phyloP scores from a whole-genome alignment of 352 stramenopile genomes.

The Plasmopara halstedii region DNA sequence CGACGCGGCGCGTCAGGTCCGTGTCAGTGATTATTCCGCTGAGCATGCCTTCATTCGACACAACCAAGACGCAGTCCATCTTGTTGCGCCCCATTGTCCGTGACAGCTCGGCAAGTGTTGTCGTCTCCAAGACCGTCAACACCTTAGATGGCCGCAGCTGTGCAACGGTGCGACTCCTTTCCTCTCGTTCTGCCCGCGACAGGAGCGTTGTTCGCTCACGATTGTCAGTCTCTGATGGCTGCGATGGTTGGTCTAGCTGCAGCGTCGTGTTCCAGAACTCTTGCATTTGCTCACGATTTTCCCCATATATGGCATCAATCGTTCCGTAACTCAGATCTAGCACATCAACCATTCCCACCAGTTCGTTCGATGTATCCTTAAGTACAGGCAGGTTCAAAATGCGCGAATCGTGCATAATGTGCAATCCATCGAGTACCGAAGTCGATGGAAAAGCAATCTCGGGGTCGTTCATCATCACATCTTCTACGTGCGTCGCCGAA shows the following conservation, averaged over 20 bases:
- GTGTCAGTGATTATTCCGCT: conserved; percentile 95
- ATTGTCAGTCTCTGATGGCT: conserved; percentile 24
- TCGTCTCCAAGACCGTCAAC: conserved; percentile 75
- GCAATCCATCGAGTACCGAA: conserved; percentile 75
- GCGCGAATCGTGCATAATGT: conserved; percentile 86
- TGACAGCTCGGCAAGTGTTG: conserved; percentile 81
- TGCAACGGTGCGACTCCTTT: conserved; percentile 70
- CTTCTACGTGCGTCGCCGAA: conserved; percentile 81
- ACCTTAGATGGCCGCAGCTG: conserved; percentile 83
- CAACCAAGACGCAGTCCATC: conserved; percentile 90
- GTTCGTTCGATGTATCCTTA: conserved; percentile 48
- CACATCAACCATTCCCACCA: conserved; percentile 80
- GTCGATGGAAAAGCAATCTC: conserved; percentile 63
- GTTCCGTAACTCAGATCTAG: conserved; percentile 81
- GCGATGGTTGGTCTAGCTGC: conserved; percentile 60
- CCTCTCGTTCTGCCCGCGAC: conserved; percentile 45
- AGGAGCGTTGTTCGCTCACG: conserved; percentile 58
- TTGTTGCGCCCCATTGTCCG: conserved; percentile 87
- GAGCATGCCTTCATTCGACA: conserved; percentile 83
- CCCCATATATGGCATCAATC: conserved; percentile 83
- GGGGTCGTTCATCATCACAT: conserved; percentile 87
- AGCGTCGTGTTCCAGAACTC: conserved; percentile 86
- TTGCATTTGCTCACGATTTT: conserved; percentile 83
- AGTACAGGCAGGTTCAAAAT: conserved; percentile 78
- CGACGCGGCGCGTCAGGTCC: conserved; percentile 74